Base-by-base conservation (phyloP, 305 asterid genomes). In the Fraxinus sp. region DNA sequence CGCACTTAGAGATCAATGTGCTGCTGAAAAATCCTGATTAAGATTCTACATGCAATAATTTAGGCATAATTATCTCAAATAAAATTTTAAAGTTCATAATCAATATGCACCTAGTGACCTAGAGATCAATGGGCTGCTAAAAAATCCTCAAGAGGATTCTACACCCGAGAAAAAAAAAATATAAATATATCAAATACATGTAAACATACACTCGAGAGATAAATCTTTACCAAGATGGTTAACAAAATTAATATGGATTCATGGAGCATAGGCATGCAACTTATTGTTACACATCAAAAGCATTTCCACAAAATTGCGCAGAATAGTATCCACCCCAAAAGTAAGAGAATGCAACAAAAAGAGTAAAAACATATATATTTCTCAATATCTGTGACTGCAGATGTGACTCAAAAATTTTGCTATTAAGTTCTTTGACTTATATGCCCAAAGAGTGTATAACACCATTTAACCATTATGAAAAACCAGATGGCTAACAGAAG, bases 221-320 rank as follows among this genome's bases (percentile, higher is more conserved):
- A 26, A 57, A 57, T 57, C 26, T 20, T 76, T 71, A 68, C 22
- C 64, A 78, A 18, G 26, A 36, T 55, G 28, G 10, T 10, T 18
- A 64, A 39, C 57, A 55, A 9, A 43, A 41, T 7, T 18, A 59
- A 13, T 37, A 41, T 39, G 73, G 26, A 52, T 74, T 74, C 83
- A 57, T 57, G 26, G 41, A 64, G 76, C 33, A n/a, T 3, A 66
- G 6, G 49, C n/a, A 84, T n/a, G 6, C 57, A 39, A 28, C 52
- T 52, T 43, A 71, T 68, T 20, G 22, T 70, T 37, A 55, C 35
- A n/a, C 52, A 73, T 62, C 24, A 28, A 39, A 26, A 66, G 72
- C 49, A 59, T 14, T 57, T 72, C 59, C 77, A 83, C 70, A 35
- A 59, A 37, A 78, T 83, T 71, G 39, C 24, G 71, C 64, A 55